These are phyloP conservation scores for Quercus lobata DNA, from an alignment of 331 rosid genomes.

Conservation along the genomic window DNA sequence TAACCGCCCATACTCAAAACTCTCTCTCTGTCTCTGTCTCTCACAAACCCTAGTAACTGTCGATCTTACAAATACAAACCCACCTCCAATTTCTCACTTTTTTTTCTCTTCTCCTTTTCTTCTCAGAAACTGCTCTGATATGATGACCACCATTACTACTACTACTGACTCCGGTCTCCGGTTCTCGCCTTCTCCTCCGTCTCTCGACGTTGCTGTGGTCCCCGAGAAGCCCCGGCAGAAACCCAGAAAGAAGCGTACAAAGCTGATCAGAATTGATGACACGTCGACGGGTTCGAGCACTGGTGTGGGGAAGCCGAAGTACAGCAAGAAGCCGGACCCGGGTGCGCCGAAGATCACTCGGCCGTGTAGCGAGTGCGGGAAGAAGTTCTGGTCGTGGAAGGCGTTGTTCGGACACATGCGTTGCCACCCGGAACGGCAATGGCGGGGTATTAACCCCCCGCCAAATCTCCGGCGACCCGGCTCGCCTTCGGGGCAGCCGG, in stretches of 20 bases:
- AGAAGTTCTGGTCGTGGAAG: slow-evolving; percentile 78
- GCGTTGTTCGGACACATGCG: slow-evolving; percentile 95
- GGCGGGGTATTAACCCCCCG: slow-evolving; percentile 92
- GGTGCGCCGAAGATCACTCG: slow-evolving; percentile 39
- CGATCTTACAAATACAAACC: slow-evolving; percentile 10
- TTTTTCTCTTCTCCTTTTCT: not conserved
- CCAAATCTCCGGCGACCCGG: slow-evolving; percentile 6
- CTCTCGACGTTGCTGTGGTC: not conserved
- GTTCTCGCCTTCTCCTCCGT: slow-evolving; percentile 11
- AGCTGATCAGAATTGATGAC: not conserved
- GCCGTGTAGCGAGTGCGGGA: slow-evolving; percentile 75
- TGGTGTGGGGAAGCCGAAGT: slow-evolving; percentile 17
- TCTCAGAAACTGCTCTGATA: not conserved
- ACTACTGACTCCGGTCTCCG: not conserved
- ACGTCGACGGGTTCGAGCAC: not conserved
- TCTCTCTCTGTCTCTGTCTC: not conserved
- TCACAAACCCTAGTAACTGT: slow-evolving; percentile 23
- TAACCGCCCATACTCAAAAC: slow-evolving; percentile 3
- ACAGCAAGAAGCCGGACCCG: slow-evolving; percentile 27
- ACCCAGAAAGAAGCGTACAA: slow-evolving; percentile 42
- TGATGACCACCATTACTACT: not conserved
- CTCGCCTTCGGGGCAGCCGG: not conserved
- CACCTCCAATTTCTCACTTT: not conserved
- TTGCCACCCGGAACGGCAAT: slow-evolving; percentile 86
- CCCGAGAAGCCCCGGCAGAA: slow-evolving; percentile 6